Percentiles rank a stretch among this genome's conserved stretches.
phyloP scores from a whole-genome alignment of 768 basidiomycete species.

The Artomyces pyxidatus region DNA sequence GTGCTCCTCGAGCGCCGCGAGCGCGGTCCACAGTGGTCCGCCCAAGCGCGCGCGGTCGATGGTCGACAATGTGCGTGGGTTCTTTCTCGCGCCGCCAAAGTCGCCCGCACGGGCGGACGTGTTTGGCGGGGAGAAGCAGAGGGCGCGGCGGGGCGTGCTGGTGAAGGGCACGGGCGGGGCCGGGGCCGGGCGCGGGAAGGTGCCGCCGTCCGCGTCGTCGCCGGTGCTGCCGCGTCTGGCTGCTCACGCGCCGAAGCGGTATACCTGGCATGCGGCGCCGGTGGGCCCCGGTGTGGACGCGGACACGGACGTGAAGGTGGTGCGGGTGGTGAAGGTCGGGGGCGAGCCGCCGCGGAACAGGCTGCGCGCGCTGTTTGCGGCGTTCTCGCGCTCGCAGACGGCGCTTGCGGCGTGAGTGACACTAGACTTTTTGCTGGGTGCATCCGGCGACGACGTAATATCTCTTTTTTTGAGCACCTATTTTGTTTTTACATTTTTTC shows the following conservation, averaged over 20 bases:
- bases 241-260: background rate
- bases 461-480: too few relatives aligned
- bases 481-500: too few relatives aligned
- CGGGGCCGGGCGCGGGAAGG: background rate
- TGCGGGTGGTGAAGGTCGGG: background rate
- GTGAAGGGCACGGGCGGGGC: too few relatives aligned
- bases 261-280: background rate
- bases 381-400: background rate
- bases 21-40: constrained; percentile 19
- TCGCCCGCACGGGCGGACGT: constrained; percentile 12
- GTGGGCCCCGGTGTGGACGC: background rate
- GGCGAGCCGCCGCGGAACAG: background rate
- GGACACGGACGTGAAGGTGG: background rate
- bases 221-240: background rate
- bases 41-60: constrained; percentile 42
- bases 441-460: too few relatives aligned
- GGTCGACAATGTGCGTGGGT: constrained; percentile 52
- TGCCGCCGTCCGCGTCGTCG: background rate
- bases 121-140: background rate
- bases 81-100: constrained; percentile 31
- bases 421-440: too few relatives aligned
- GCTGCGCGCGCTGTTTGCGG: constrained; percentile 2
- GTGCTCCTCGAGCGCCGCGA: constrained; percentile 12
- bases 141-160: background rate
- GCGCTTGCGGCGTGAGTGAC: too few relatives aligned